Evolutionary conservation across 305 asterid species (phyloP).

Genomic region (Fraxinus ornus): DNA sequence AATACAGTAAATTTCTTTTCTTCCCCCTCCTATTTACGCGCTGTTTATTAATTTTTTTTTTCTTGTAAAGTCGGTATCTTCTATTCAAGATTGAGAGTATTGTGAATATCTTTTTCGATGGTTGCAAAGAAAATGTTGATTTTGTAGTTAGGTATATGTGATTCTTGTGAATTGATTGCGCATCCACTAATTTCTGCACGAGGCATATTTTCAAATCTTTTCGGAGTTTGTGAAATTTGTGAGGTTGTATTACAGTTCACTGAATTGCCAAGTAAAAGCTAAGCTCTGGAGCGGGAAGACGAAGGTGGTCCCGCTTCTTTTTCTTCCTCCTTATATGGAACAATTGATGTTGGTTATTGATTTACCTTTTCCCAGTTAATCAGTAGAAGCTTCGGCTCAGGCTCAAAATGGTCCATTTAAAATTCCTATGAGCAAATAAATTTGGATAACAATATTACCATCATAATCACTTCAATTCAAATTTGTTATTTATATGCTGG

Average conservation of each 20-base stretch:
- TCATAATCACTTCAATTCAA: neutral
- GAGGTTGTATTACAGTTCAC: constrained; percentile 9
- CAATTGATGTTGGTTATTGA: neutral
- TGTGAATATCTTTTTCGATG: neutral
- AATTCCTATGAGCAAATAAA: constrained; percentile 7
- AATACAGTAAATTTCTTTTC: neutral
- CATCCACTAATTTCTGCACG: neutral
- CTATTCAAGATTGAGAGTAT: constrained; percentile 2
- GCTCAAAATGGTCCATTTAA: constrained; percentile 5
- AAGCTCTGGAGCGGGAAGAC: constrained; percentile 10
- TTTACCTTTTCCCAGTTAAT: neutral
- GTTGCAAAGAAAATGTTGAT: neutral
- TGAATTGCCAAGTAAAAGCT: neutral
- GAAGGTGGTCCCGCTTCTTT: neutral
- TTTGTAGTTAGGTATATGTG: neutral
- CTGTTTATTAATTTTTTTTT: neutral
- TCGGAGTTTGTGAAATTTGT: constrained; percentile 16
- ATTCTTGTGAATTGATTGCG: constrained; percentile 1
- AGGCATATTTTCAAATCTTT: constrained; percentile 7
- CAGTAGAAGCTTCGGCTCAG: neutral
- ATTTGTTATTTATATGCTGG: neutral
- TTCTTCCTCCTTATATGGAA: neutral
- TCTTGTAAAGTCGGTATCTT: neutral
- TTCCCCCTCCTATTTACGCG: neutral
- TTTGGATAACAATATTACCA: constrained; percentile 1